phyloP scores from a whole-genome alignment of 78 protist genomes.

The Dictyostelium firmibasis region DNA sequence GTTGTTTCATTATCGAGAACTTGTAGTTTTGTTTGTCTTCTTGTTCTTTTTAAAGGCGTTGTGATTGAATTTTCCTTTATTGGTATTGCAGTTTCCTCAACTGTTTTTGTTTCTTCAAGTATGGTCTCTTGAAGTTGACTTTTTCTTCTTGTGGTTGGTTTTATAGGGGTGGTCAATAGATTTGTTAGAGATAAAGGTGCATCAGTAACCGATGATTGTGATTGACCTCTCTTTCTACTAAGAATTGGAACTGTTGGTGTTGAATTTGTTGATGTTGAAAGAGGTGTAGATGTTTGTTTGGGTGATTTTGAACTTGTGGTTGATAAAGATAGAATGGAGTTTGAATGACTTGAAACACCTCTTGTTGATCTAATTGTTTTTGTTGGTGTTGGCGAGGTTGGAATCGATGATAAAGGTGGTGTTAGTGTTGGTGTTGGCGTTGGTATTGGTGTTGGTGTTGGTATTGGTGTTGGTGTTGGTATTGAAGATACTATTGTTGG shows the following conservation, averaged over 20 bases:
- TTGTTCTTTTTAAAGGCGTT: background rate
- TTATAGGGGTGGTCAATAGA: background rate
- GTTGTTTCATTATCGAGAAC: background rate
- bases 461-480: background rate
- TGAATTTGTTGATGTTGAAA: background rate
- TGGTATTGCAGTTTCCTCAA: background rate
- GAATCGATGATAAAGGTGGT: background rate
- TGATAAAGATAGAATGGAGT: background rate
- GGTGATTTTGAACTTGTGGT: background rate
- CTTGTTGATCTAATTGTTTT: background rate
- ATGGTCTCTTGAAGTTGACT: background rate
- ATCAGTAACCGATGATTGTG: background rate
- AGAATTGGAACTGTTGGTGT: background rate
- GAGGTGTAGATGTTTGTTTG: background rate
- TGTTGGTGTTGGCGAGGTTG: background rate
- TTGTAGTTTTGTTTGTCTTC: background rate
- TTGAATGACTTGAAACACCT: background rate
- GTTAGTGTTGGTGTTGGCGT: background rate
- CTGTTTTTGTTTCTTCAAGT: background rate
- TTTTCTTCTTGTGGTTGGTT: conserved; percentile 13
- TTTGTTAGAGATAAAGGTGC: background rate
- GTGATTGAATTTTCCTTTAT: background rate
- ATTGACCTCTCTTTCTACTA: background rate
- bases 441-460: background rate
- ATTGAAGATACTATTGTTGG: no score